A percentile compares a stretch with the other conserved stretches of the same genome.
Conservation (phyloP, 1,139 yeast species). For the Pneumocystis carinii region DNA sequence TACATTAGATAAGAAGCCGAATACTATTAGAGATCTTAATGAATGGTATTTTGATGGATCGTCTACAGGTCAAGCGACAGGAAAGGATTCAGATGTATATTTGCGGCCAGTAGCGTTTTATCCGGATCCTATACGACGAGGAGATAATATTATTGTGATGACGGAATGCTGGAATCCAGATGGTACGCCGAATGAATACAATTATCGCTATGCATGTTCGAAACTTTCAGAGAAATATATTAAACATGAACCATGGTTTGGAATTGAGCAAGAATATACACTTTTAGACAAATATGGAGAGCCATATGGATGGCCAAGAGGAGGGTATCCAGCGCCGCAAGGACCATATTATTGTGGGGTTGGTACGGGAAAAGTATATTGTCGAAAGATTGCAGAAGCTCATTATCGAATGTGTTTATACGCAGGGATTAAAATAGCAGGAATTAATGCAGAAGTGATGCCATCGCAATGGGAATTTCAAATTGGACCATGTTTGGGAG, state of each 20-base stretch:
- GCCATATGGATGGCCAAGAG: constrained; percentile 98
- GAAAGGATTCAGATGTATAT: constrained; percentile 88
- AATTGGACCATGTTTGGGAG: constrained; percentile 96
- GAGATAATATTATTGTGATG: constrained; percentile 87
- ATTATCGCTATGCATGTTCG: constrained; percentile 96
- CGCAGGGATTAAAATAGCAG: constrained; percentile 79
- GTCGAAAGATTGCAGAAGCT: constrained; percentile 96
- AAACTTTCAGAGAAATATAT: constrained; percentile 89
- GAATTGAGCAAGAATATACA: constrained; percentile 97
- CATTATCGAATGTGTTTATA: constrained; percentile 96
- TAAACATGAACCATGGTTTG: constrained; percentile 83
- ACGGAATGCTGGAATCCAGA: constrained; percentile 98
- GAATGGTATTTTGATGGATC: constrained; percentile 99
- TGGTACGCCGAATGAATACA: constrained; percentile 95
- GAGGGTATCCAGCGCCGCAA: constrained; percentile 99
- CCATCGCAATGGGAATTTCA: constrained; percentile 99
- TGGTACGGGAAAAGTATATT: constrained; percentile 95
- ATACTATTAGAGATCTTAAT: constrained; percentile 72
- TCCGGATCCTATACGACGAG: constrained; percentile 95
- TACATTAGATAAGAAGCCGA: constrained; percentile 57
- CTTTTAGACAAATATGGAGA: constrained; percentile 79
- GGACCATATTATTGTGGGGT: constrained; percentile 99
- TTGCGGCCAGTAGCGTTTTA: constrained; percentile 86
- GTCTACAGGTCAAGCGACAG: constrained; percentile 97
- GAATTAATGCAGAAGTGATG: constrained; percentile 99